Conservation (phyloP, 1,284 basidiomycete genomes). For the Sutorius eximius region DNA sequence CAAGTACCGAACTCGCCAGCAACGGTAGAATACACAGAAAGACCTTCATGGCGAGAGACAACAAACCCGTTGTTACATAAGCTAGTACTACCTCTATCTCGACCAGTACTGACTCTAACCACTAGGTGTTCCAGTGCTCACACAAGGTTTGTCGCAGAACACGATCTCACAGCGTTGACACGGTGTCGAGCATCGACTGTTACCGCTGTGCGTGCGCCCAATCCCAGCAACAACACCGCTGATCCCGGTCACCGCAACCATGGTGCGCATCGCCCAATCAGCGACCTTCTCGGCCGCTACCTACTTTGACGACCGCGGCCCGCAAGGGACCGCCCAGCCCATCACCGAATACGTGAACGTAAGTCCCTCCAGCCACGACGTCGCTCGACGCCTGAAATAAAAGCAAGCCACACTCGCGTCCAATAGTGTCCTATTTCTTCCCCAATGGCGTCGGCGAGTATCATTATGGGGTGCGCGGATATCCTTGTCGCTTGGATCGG, state of each 20-base stretch:
- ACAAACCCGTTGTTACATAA: constrained; percentile 23
- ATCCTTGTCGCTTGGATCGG: background rate
- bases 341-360: constrained; percentile 75
- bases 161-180: background rate
- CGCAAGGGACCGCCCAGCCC: constrained; percentile 65
- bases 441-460: constrained; percentile 93
- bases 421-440: constrained; percentile 94
- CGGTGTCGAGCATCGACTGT: background rate
- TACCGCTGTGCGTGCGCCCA: background rate
- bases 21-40: constrained; percentile 17
- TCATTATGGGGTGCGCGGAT: constrained; percentile 82
- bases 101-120: background rate
- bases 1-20: constrained; percentile 17
- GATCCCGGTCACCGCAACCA: constrained; percentile 8
- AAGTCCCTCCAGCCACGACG: constrained; percentile 39
- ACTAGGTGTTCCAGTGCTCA: background rate
- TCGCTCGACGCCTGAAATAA: constrained; percentile 17
- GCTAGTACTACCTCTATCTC: background rate
- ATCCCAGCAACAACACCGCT: background rate
- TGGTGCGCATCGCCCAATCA: constrained; percentile 48
- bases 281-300: constrained; percentile 67
- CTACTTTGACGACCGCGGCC: constrained; percentile 72
- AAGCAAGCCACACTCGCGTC: constrained; percentile 73
- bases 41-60: constrained; percentile 6
- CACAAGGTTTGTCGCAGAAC: background rate